Conservation (phyloP, 2,329 filamentous ascomycete species). For the Penicillium italicum region DNA sequence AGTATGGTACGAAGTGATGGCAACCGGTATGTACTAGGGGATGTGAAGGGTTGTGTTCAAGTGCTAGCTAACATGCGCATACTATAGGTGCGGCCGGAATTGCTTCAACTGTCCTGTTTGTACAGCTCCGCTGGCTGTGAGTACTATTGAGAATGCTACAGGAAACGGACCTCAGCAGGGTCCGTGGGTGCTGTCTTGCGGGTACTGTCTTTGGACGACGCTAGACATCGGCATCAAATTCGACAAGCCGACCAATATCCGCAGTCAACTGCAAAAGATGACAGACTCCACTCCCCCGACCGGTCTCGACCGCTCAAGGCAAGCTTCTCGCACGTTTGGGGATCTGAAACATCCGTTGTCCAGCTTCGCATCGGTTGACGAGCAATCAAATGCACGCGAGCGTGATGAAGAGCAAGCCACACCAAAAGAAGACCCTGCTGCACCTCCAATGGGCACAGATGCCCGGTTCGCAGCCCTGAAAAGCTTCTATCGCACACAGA, state of each 20-base stretch:
- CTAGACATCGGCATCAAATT: slow-evolving; percentile 87
- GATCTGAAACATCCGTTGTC: slow-evolving; percentile 40
- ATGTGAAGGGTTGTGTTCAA: not conserved
- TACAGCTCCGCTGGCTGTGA: slow-evolving; percentile 72
- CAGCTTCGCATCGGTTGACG: slow-evolving; percentile 36
- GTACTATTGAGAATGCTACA: slow-evolving; percentile 59
- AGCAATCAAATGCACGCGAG: slow-evolving; percentile 26
- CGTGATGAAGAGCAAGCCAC: slow-evolving; percentile 30
- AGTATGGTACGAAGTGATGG: slow-evolving; percentile 89
- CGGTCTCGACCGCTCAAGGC: slow-evolving; percentile 30
- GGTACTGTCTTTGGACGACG: slow-evolving; percentile 90
- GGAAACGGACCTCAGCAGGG: slow-evolving; percentile 45
- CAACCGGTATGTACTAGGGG: slow-evolving; percentile 65
- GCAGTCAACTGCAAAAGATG: slow-evolving; percentile 70
- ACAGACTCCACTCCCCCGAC: slow-evolving; percentile 44
- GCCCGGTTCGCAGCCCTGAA: slow-evolving; percentile 71
- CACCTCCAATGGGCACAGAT: slow-evolving; percentile 54
- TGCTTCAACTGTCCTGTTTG: slow-evolving; percentile 95
- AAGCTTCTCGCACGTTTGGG: slow-evolving; percentile 38
- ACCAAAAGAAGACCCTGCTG: slow-evolving; percentile 35
- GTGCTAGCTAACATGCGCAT: slow-evolving; percentile 5
- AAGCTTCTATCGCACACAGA: slow-evolving; percentile 76
- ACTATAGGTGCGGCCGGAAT: slow-evolving; percentile 77
- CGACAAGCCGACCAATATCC: slow-evolving; percentile 82
- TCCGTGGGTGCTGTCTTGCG: slow-evolving; percentile 77